Evolutionary conservation across 2,329 filamentous ascomycete species (phyloP), one percentile per base, ranked within the genome.

Genomic region (Bipolaris bicolor): DNA sequence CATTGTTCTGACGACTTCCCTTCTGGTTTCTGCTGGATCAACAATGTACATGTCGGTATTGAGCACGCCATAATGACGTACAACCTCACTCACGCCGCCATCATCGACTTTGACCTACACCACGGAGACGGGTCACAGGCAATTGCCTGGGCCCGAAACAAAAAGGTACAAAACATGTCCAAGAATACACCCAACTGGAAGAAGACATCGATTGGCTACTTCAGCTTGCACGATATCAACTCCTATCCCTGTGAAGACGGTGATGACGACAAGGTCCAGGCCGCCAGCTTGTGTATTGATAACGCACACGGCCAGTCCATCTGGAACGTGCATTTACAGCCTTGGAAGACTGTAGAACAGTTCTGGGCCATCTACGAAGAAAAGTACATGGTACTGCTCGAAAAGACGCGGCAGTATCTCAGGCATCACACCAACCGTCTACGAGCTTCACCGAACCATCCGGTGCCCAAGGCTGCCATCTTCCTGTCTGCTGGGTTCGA

Each of bases 1-100:
- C 95, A 99, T 73, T 99, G 95, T 77, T 97, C 94, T 2, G 87
- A 91, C 3, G 86, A 90, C 48, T 89, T 90, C 67, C 95, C 95
- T 0, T 97, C 94, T 2, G 95, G 95, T 0, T 99, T 99, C 73
- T 99, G 95, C 79, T 99, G 95, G 94, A 80, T 99, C 49, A 99
- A 99, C 76, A 99, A 99, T 72, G 92, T 99, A 0, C 94, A 98
- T 72, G 91, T 99, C 20, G 95, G 94, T 0, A 97, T 99, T 63
- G 90, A 96, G 75, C 91, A 99, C 75, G 94, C 89, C 10, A 88
- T 91, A 18, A 86, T 94, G 61, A 85, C 84, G 37, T 90, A 99
- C 71, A 92, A 90, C 0, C 80, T 98, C 26, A 98, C 94, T 0
- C 95, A 99, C 75, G 94, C 93, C 0, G 95, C 92, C 10, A 98